Percentiles rank a stretch among this genome's conserved stretches.
These are phyloP conservation scores for Alternaria arborescens DNA, from an alignment of 2,329 filamentous ascomycete genomes.

Conservation along the genomic window DNA sequence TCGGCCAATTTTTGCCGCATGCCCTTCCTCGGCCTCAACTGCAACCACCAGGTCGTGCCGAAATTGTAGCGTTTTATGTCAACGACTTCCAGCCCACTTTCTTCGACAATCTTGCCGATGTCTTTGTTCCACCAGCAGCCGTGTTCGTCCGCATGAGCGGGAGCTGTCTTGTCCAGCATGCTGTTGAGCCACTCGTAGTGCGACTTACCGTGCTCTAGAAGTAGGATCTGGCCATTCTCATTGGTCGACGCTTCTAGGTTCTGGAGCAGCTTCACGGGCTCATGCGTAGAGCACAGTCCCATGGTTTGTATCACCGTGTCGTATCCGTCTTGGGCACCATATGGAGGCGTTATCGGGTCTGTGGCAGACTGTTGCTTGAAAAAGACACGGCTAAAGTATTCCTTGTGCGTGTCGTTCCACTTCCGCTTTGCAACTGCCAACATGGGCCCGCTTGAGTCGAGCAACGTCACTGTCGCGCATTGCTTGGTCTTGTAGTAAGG, in stretches of 20 bases:
- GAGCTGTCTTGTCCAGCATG: conserved; percentile 56
- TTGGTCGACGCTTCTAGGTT: conserved; percentile 56
- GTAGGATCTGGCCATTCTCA: conserved; percentile 55
- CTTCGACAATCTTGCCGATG: conserved; percentile 58
- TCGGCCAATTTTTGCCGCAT: conserved; percentile 29
- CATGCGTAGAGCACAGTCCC: conserved; percentile 60
- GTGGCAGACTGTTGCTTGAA: conserved; percentile 58
- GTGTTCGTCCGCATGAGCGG: conserved; percentile 58
- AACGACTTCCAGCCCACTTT: conserved; percentile 59
- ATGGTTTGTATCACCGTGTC: conserved; percentile 62
- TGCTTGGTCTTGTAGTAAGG: conserved; percentile 55
- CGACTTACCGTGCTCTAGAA: conserved; percentile 61
- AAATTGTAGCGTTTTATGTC: conserved; percentile 57
- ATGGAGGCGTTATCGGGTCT: conserved; percentile 54
- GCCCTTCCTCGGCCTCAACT: conserved; percentile 54
- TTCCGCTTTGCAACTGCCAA: conserved; percentile 59
- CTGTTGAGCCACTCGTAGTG: conserved; percentile 59
- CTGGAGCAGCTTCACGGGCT: conserved; percentile 55
- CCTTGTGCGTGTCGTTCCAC: conserved; percentile 55
- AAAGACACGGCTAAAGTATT: conserved; percentile 48
- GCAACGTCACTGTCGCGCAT: conserved; percentile 56
- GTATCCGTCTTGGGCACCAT: conserved; percentile 53
- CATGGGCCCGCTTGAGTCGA: conserved; percentile 60
- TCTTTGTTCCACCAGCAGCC: conserved; percentile 65
- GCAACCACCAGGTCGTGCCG: conserved; percentile 60